These are phyloP conservation scores for Nannizziopsis arthrosporioides DNA, from an alignment of 2,329 filamentous ascomycete species.

Conservation along the genomic window DNA sequence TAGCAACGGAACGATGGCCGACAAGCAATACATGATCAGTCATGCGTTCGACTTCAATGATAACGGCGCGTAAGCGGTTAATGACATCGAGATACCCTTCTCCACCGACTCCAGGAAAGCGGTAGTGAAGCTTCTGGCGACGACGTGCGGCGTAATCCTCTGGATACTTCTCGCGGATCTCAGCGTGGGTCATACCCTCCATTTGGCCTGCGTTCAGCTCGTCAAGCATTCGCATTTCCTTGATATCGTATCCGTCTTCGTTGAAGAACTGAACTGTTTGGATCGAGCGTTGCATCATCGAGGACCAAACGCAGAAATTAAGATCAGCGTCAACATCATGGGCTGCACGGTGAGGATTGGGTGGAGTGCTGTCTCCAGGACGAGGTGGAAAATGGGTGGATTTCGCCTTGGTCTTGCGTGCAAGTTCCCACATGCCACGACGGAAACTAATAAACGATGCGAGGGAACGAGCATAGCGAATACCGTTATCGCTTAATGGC, in stretches of 20 bases:
- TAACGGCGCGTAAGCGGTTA: conserved; percentile 86
- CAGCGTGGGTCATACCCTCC: conserved; percentile 87
- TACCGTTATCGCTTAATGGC: conserved; percentile 66
- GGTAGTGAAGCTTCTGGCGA: conserved; percentile 84
- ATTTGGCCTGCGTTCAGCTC: conserved; percentile 88
- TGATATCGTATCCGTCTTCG: conserved; percentile 91
- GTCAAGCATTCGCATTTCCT: conserved; percentile 96
- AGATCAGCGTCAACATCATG: conserved; percentile 49
- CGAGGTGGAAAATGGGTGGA: conserved; percentile 77
- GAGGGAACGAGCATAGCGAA: conserved; percentile 65
- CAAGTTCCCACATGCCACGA: conserved; percentile 67
- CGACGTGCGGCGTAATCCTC: conserved; percentile 73
- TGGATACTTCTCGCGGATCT: conserved; percentile 67
- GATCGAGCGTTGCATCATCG: conserved; percentile 83
- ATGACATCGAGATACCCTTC: conserved; percentile 97
- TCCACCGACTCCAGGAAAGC: conserved; percentile 88
- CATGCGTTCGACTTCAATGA: conserved; percentile 93
- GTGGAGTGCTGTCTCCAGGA: conserved; percentile 83
- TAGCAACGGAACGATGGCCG: conserved; percentile 80
- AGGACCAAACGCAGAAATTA: conserved; percentile 98
- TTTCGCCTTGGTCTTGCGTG: conserved; percentile 66
- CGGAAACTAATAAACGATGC: conserved; percentile 74
- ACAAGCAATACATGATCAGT: conserved; percentile 90
- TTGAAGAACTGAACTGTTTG: conserved; percentile 85
- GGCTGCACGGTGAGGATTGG: conserved; percentile 64